Conservation (phyloP, 192 early-diverging fungal species). For the Mortierella antarctica region DNA sequence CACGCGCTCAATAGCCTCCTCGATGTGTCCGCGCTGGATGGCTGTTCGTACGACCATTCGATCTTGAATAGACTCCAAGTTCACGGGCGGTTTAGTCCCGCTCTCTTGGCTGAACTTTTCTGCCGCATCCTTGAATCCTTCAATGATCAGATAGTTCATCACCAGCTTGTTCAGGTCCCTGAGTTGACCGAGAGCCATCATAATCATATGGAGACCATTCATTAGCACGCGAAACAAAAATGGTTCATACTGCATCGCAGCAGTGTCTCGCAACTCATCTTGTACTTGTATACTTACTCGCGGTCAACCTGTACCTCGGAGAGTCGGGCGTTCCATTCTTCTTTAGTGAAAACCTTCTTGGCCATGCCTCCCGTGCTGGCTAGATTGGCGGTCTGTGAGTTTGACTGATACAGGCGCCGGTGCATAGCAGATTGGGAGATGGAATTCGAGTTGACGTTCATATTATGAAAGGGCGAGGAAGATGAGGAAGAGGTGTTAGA, state of each 20-base stretch:
- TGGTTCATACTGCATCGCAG: not conserved
- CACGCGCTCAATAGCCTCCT: conserved; percentile 94
- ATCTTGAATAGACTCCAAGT: conserved; percentile 91
- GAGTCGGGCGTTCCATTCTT: conserved; percentile 89
- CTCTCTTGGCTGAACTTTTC: conserved; percentile 94
- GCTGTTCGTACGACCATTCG: conserved; percentile 95
- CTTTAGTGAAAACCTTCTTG: conserved; percentile 71
- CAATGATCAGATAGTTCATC: conserved; percentile 99
- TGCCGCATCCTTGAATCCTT: conserved; percentile 99
- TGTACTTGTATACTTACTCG: conserved; percentile 59
- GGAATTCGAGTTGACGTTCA: not conserved
- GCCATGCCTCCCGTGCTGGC: conserved; percentile 29
- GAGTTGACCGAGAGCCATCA: not conserved
- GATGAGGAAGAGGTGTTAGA: conserved; percentile 5
- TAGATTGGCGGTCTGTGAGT: conserved; percentile 35
- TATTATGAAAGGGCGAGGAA: not conserved
- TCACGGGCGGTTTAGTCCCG: conserved; percentile 81
- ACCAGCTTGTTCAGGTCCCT: conserved; percentile 97
- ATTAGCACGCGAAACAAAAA: no score
- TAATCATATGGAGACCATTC: not conserved
- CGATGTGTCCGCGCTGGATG: conserved; percentile 90
- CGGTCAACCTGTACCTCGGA: conserved; percentile 87
- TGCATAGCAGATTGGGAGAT: conserved; percentile 14
- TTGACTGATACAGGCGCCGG: conserved; percentile 30
- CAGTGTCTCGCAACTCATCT: not conserved